Evolutionary conservation across 2,329 filamentous ascomycete genomes (phyloP).

Genomic region (Colletotrichum horii): DNA sequence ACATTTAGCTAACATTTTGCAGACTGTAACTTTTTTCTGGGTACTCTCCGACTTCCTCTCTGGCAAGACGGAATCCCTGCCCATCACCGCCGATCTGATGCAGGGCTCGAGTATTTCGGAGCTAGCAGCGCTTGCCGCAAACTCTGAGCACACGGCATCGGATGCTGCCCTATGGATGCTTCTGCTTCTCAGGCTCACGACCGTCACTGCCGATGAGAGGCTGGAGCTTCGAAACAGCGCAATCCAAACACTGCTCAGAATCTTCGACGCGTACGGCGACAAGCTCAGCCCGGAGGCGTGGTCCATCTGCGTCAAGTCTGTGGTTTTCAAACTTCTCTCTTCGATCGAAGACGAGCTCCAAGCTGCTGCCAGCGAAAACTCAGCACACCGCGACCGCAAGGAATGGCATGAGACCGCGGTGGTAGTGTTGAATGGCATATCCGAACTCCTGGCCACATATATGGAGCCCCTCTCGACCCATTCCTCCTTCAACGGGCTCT

Average conservation of each 20-base stretch:
- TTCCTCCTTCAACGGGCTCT: constrained; percentile 72
- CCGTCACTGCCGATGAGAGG: constrained; percentile 73
- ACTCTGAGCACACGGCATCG: constrained; percentile 64
- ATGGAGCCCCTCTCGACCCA: constrained; percentile 74
- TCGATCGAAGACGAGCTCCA: constrained; percentile 67
- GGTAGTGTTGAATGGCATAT: constrained; percentile 75
- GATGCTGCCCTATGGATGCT: constrained; percentile 81
- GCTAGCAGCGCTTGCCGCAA: constrained; percentile 61
- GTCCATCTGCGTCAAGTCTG: constrained; percentile 80
- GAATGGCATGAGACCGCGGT: constrained; percentile 80
- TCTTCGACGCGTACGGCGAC: constrained; percentile 90
- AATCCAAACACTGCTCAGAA: constrained; percentile 87
- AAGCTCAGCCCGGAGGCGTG: constrained; percentile 79
- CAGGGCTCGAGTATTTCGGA: constrained; percentile 55
- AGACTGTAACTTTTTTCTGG: constrained; percentile 96
- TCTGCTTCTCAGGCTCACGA: constrained; percentile 72
- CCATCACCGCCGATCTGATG: constrained; percentile 63
- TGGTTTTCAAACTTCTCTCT: constrained; percentile 79
- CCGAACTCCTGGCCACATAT: constrained; percentile 76
- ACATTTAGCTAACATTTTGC: constrained; percentile 19
- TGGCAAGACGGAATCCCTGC: constrained; percentile 60
- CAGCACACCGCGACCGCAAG: constrained; percentile 39
- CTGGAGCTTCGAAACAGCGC: constrained; percentile 84
- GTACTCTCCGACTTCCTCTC: constrained; percentile 89
- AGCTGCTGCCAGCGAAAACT: constrained; percentile 38